A percentile compares a stretch with the other conserved stretches of the same genome.
Conservation (phyloP, 305 asterid species). For the Plantago lanceolata region DNA sequence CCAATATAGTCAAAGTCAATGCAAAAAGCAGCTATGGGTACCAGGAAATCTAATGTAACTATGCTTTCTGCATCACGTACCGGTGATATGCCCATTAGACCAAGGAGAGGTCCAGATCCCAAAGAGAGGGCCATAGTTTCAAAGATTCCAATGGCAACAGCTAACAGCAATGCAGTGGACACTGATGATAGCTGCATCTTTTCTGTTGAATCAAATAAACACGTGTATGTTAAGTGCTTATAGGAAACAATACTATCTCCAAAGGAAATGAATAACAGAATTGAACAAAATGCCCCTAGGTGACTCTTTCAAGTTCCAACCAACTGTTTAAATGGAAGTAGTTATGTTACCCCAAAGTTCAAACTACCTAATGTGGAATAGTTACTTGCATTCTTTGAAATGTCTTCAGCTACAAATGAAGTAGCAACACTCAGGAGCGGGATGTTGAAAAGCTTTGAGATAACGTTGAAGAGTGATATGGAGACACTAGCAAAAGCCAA, state of each 20-base stretch:
- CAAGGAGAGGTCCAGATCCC: constrained; percentile 84
- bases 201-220: constrained; percentile 28
- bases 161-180: constrained; percentile 77
- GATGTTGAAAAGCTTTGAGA: constrained; percentile 81
- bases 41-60: constrained; percentile 10
- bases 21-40: neutral
- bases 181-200: constrained; percentile 80
- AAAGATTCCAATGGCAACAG: constrained; percentile 78
- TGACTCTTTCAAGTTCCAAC: constrained; percentile 12
- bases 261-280: constrained; percentile 7
- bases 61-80: constrained; percentile 29
- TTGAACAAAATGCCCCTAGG: constrained; percentile 3
- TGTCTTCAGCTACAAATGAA: constrained; percentile 94
- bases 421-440: constrained; percentile 95
- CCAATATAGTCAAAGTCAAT: neutral
- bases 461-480: constrained; percentile 70
- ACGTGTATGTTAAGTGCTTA: constrained; percentile 26
- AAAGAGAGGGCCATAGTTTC: constrained; percentile 67
- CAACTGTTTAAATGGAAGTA: neutral
- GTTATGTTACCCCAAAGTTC: constrained; percentile 5
- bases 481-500: constrained; percentile 97
- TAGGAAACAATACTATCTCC: constrained; percentile 17
- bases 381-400: constrained; percentile 56
- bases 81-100: constrained; percentile 77
- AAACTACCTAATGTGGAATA: constrained; percentile 48